Base-by-base conservation (phyloP, 2,329 filamentous ascomycete genomes). In the Lachnellula hyalina region DNA sequence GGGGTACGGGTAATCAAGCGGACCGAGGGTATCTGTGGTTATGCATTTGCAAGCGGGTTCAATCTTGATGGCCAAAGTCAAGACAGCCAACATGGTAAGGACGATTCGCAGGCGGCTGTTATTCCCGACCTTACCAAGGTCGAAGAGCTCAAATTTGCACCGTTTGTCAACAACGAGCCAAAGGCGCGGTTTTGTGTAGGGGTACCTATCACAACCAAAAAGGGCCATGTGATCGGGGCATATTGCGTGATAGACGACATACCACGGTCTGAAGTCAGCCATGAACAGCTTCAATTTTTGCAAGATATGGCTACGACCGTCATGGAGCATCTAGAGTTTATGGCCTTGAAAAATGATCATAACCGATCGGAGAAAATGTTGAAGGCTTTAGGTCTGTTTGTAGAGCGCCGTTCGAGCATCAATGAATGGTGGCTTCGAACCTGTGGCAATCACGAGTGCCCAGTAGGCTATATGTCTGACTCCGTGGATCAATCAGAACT, bases 121-220 rank as follows among this genome's bases (percentile, higher is more conserved):
- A 48, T 54, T n/a, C 23, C 61, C 28, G 55, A 65, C 23, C 32
- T 48, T 17, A 47, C 21, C n/a, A 42, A 48, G n/a, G 55, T 59
- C 5, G 52, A 61, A 28, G 60, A 61, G 5, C 14, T 17, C 12
- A 47, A 19, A 32, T 11, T n/a, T 47, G 23, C 21, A 25, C 25
- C 21, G n/a, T 51, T 60, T 58, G 3, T 65, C 61, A 48, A 63
- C 11, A 58, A 57, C 32, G 61, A 63, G 50, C 55, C 38, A 52
- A 60, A 46, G 61, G 65, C 3, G 21, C 49, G 15, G 49, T 62
- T 28, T 57, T 62, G 32, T 14, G 44, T 21, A 2, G 44, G 44
- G 9, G 44, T 47, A n/a, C 44, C 44, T n/a, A 25, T 47, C 14
- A 12, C 15, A 17, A 47, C 44, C 14, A 47, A 47, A 12, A 14